Evolutionary conservation across 768 basidiomycete species (phyloP).

Genomic region (Trichaptum fuscoviolaceum): DNA sequence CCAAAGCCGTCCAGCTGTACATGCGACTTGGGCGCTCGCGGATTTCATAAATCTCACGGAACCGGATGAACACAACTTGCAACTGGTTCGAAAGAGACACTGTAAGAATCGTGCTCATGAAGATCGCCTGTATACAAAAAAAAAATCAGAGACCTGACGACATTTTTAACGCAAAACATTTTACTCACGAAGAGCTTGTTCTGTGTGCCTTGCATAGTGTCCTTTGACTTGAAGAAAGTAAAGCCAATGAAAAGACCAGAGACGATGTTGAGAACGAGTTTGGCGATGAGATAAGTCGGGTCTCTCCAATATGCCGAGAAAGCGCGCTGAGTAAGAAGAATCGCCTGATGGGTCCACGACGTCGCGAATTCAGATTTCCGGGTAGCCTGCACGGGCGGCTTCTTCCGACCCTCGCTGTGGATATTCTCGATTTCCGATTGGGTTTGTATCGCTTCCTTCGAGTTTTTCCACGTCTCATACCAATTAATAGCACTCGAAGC

Average conservation of each 20-base stretch:
- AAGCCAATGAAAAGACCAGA: constrained; percentile 56
- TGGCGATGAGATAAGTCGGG: constrained; percentile 57
- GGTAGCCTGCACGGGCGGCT: constrained; percentile 30
- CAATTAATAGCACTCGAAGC: constrained; percentile 51
- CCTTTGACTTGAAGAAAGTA: constrained; percentile 54
- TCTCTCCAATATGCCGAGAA: constrained; percentile 46
- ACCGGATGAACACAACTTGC: constrained; percentile 35
- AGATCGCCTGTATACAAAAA: constrained; percentile 22
- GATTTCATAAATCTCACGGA: constrained; percentile 34
- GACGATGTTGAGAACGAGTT: constrained; percentile 47
- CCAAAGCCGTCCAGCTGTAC: constrained; percentile 35
- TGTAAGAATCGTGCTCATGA: constrained; percentile 28
- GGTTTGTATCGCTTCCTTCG: constrained; percentile 36
- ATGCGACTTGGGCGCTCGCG: constrained; percentile 38
- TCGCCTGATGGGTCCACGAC: constrained; percentile 45
- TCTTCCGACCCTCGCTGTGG: constrained; percentile 41
- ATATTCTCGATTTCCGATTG: constrained; percentile 41
- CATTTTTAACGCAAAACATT: neutral
- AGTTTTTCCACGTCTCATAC: constrained; percentile 53
- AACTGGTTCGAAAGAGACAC: constrained; percentile 36
- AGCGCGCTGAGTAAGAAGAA: constrained; percentile 40
- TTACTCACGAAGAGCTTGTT: constrained; percentile 58
- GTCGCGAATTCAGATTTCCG: constrained; percentile 46
- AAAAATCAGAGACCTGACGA: neutral
- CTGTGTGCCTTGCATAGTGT: constrained; percentile 53